Evolutionary conservation across 495 filamentous ascomycete species (phyloP), one percentile per base, ranked within the genome.

Genomic region (Annulohypoxylon nitens): DNA sequence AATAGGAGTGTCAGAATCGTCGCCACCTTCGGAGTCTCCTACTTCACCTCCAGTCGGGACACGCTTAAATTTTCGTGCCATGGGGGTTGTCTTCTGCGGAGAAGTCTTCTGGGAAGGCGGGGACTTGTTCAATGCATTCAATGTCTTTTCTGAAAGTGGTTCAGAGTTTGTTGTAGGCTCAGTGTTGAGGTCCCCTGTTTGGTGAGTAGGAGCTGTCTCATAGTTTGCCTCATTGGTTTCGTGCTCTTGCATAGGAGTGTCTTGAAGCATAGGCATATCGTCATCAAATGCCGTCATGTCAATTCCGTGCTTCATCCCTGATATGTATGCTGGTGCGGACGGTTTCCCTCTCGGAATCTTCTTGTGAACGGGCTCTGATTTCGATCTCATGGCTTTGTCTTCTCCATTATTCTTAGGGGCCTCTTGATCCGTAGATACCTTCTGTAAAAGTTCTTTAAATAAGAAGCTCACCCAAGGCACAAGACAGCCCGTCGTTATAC

Each of bases 401-500:
- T 58, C 67, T n/a, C 62, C 54, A 58, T 48, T 69, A 30, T 3
- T 48, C 18, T 39, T 11, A 9, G 48, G 25, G 9, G 47, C 53
- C 8, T 54, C 39, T 1, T 41, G 61, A 14, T 59, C 43, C 9
- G n/a, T 7, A 11, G 53, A n/a, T 0, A 36, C 10, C n/a, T 61
- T 59, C 48, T 84, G 80, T 48, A 71, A 66, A 10, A 85, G 53
- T 45, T 81, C 80, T 3, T 78, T 68, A 48, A 81, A 84, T 10
- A 83, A 53, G 34, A 76, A 85, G 3, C 62, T 51, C n/a, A 77
- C 67, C 60, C 83, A 79, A 0, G 84, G 83, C 4, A 78, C 75
- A 5, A 80, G 70, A 66, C 60, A 79, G 20, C 83, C 81, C 7
- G 73, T 79, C 1, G 78, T 74, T n/a, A 98, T 88, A 73, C 91